Evolutionary conservation across 257 asterid genomes (phyloP), one percentile per base, ranked within the genome.

Genomic region (Petrea volubilis): DNA sequence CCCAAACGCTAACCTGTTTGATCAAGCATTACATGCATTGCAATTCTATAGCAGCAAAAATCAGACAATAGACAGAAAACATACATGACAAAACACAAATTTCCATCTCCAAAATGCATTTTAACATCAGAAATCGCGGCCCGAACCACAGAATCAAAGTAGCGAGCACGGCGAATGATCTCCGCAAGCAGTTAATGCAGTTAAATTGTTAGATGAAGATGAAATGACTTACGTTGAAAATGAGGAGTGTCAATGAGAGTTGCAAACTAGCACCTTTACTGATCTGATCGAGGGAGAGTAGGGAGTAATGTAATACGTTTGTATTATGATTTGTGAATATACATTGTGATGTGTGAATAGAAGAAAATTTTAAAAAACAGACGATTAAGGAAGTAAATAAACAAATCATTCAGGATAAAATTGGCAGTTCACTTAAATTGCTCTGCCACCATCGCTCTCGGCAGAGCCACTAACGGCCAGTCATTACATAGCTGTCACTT

Each of bases 281-380:
- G 68, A 59, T 77, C 64, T 56, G 77, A 63, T 76, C 38, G 38
- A 33, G 38, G 43, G 10, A 14, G 56, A 21, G 52, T n/a, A n/a
- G n/a, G n/a, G n/a, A n/a, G n/a, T n/a, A n/a, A n/a, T n/a, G n/a
- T n/a, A n/a, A n/a, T n/a, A n/a, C n/a, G n/a, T n/a, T n/a, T n/a
- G n/a, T n/a, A n/a, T n/a, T n/a, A n/a, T n/a, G n/a, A n/a, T n/a
- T n/a, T n/a, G n/a, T n/a, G n/a, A n/a, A n/a, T n/a, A n/a, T n/a
- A n/a, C n/a, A n/a, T n/a, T n/a, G n/a, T n/a, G n/a, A n/a, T n/a
- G n/a, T n/a, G n/a, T n/a, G n/a, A n/a, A n/a, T n/a, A n/a, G n/a
- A n/a, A n/a, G n/a, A n/a, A n/a, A n/a, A n/a, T n/a, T n/a, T n/a
- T n/a, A n/a, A n/a, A n/a, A n/a, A n/a, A n/a, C n/a, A n/a, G n/a